These are phyloP conservation scores for Silene noctiflora DNA, from an alignment of 179 eudicot genomes.

Conservation along the genomic window DNA sequence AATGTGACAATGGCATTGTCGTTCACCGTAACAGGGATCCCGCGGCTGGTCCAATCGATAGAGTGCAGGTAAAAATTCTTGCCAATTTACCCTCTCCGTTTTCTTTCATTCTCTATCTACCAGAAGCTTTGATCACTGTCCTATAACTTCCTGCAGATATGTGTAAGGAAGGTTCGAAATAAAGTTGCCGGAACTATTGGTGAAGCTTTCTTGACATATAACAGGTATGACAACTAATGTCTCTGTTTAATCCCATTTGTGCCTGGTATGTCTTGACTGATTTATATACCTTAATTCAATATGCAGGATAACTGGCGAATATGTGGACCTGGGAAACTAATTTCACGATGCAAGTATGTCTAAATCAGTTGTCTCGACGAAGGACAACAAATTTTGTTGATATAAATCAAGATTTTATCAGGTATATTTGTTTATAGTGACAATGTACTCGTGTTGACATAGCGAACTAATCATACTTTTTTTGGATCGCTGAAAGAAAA, in stretches of 20 bases:
- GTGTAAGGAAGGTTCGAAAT: conserved; percentile 89
- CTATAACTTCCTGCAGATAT: conserved; percentile 44
- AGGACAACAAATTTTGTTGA: neutral
- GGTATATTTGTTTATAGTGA: neutral
- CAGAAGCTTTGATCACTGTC: neutral
- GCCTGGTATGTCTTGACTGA: neutral
- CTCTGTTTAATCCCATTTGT: neutral
- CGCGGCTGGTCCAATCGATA: conserved; percentile 69
- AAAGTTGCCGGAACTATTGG: conserved; percentile 89
- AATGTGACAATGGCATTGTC: conserved; percentile 92
- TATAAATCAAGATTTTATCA: neutral
- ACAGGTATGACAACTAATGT: conserved; percentile 39
- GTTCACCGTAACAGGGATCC: conserved; percentile 95
- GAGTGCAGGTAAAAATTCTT: conserved; percentile 52
- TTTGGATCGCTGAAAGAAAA: neutral
- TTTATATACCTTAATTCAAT: neutral
- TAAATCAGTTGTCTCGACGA: neutral
- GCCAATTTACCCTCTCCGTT: neutral
- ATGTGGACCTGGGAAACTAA: conserved; percentile 24
- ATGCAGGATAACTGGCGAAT: conserved; percentile 44
- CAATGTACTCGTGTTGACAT: neutral
- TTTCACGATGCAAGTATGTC: neutral
- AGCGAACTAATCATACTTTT: neutral
- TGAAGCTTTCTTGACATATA: conserved; percentile 59
- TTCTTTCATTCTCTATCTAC: neutral